These are phyloP conservation scores for Alternaria longipes DNA, from an alignment of 2,329 filamentous ascomycete genomes.

Conservation along the genomic window DNA sequence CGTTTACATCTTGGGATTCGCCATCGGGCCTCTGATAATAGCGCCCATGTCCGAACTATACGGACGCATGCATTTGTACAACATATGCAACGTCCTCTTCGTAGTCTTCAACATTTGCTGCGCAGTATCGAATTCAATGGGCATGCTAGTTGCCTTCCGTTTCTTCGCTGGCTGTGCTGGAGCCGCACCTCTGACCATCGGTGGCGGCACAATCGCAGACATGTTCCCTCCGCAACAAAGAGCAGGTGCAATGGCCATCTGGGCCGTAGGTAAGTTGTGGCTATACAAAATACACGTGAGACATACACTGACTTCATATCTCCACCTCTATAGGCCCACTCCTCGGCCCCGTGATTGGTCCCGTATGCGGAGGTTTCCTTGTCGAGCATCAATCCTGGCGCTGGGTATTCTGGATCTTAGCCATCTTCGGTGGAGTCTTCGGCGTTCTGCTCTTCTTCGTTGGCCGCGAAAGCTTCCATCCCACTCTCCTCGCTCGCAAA, in stretches of 20 bases:
- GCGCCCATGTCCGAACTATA: slow-evolving; percentile 52
- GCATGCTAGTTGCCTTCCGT: slow-evolving; percentile 52
- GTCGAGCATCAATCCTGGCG: slow-evolving; percentile 46
- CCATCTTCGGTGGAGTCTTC: slow-evolving; percentile 47
- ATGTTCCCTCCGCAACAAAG: slow-evolving; percentile 47
- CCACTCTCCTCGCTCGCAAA: slow-evolving; percentile 58
- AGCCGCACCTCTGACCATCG: slow-evolving; percentile 45
- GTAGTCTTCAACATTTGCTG: slow-evolving; percentile 60
- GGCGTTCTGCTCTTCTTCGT: slow-evolving; percentile 52
- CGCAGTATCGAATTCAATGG: slow-evolving; percentile 43
- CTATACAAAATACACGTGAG: neutral
- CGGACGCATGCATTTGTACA: slow-evolving; percentile 44
- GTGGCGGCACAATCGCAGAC: slow-evolving; percentile 49
- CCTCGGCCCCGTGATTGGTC: slow-evolving; percentile 49
- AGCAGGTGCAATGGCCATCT: slow-evolving; percentile 50
- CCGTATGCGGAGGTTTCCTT: slow-evolving; percentile 47
- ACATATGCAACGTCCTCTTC: slow-evolving; percentile 59
- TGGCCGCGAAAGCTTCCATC: slow-evolving; percentile 59
- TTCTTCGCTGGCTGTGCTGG: slow-evolving; percentile 49
- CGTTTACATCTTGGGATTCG: slow-evolving; percentile 52
- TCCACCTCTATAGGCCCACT: slow-evolving; percentile 33
- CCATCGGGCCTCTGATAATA: slow-evolving; percentile 50
- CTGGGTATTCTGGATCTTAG: slow-evolving; percentile 50
- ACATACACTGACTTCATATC: neutral
- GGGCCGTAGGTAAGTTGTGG: slow-evolving; percentile 35